A percentile compares a stretch with the other conserved stretches of the same genome.
Evolutionary conservation across 2,329 filamentous ascomycete species (phyloP).

Genomic region (Elsinoe arachidis): DNA sequence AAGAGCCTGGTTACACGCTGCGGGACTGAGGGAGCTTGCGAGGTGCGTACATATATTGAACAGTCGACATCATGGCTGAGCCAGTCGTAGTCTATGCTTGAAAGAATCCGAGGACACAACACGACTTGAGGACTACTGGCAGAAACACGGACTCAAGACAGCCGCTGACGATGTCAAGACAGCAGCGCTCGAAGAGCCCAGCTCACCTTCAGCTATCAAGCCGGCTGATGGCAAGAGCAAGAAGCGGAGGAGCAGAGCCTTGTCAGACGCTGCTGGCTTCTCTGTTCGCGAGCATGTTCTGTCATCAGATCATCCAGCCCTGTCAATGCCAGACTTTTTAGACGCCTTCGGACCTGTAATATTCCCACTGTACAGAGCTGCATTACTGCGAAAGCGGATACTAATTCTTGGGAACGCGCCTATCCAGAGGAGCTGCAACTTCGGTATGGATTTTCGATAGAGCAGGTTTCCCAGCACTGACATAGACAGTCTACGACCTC

Average conservation of each 20-base stretch:
- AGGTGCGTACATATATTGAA: slow-evolving; percentile 39
- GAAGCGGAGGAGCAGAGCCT: slow-evolving; percentile 50
- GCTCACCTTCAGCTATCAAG: background rate
- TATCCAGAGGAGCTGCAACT: slow-evolving; percentile 77
- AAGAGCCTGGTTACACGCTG: slow-evolving; percentile 80
- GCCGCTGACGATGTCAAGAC: slow-evolving; percentile 16
- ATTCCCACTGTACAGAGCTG: slow-evolving; percentile 83
- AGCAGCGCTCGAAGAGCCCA: slow-evolving; percentile 19
- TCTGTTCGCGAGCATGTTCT: slow-evolving; percentile 56
- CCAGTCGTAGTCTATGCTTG: slow-evolving; percentile 44
- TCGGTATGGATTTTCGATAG: slow-evolving; percentile 52
- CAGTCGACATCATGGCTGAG: background rate
- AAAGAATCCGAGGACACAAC: slow-evolving; percentile 54
- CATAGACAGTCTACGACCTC: slow-evolving; percentile 69
- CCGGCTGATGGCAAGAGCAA: slow-evolving; percentile 39
- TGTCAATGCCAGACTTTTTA: slow-evolving; percentile 68
- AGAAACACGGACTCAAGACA: slow-evolving; percentile 40
- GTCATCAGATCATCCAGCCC: slow-evolving; percentile 73
- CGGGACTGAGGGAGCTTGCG: slow-evolving; percentile 65
- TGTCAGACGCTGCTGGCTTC: slow-evolving; percentile 48
- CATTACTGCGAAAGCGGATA: slow-evolving; percentile 77
- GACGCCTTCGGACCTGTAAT: slow-evolving; percentile 83
- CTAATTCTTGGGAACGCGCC: slow-evolving; percentile 79
- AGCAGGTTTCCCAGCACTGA: background rate
- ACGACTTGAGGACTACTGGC: slow-evolving; percentile 74